Conservation (phyloP, 2,329 filamentous ascomycete species). For the Cyanodermella asteris region DNA sequence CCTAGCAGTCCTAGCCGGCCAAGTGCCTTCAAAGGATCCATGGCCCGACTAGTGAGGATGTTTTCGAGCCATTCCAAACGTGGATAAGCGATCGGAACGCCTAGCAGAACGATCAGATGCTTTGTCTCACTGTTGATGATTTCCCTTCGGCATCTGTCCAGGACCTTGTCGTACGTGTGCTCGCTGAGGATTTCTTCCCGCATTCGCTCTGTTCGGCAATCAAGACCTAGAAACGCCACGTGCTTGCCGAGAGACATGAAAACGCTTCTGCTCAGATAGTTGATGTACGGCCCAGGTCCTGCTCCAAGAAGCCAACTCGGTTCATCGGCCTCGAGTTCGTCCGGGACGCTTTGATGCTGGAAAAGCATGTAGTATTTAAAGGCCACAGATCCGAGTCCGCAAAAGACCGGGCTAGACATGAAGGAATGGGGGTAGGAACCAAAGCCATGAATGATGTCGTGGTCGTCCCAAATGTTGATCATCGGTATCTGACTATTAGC, state of each 20-base stretch:
- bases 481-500: conserved; percentile 90
- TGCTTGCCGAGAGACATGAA: conserved; percentile 66
- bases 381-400: conserved; percentile 68
- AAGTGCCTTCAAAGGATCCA: conserved; percentile 77
- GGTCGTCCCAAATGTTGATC: conserved; percentile 96
- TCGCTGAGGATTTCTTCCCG: conserved; percentile 60
- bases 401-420: conserved; percentile 78
- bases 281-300: conserved; percentile 71
- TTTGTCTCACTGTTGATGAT: conserved; percentile 67
- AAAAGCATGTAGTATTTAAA: conserved; percentile 99
- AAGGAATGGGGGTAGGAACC: conserved; percentile 84
- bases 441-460: conserved; percentile 78
- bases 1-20: conserved; percentile 64
- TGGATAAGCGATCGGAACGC: conserved; percentile 66
- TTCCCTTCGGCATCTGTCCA: conserved; percentile 65
- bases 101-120: conserved; percentile 70
- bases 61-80: conserved; percentile 47
- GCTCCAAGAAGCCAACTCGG: conserved; percentile 77
- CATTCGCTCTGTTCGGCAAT: conserved; percentile 79
- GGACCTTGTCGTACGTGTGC: conserved; percentile 66
- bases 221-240: conserved; percentile 64
- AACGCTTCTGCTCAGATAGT: conserved; percentile 61
- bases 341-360: conserved; percentile 73
- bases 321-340: conserved; percentile 63
- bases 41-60: conserved; percentile 56